These are phyloP conservation scores for Monosporascus sp. DNA, from an alignment of 2,329 filamentous ascomycete genomes.

Conservation along the genomic window DNA sequence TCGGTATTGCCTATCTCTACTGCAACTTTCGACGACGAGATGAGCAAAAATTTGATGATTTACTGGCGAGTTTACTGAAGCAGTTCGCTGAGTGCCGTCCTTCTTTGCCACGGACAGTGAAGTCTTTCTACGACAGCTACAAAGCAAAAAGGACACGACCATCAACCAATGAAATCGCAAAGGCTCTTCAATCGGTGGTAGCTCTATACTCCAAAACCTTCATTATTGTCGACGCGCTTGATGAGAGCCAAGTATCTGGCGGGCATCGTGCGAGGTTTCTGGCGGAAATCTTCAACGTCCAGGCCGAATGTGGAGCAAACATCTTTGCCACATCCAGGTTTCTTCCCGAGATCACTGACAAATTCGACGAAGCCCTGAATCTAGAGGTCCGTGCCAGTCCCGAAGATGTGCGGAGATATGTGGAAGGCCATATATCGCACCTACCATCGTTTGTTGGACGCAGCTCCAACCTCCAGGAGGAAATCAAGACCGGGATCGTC, in stretches of 20 bases:
- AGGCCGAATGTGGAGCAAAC: constrained; percentile 2
- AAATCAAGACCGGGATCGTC: constrained; percentile 14
- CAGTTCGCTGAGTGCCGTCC: constrained; percentile 26
- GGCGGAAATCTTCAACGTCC: constrained; percentile 7
- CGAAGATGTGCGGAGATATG: constrained; percentile 24
- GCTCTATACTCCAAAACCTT: constrained; percentile 16
- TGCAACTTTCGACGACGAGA: constrained; percentile 34
- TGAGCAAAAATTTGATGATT: constrained; percentile 30
- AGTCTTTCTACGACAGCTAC: constrained; percentile 20
- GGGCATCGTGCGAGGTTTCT: constrained; percentile 5
- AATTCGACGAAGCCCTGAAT: constrained; percentile 1
- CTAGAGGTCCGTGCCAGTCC: constrained; percentile 26
- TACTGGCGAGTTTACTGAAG: constrained; percentile 32
- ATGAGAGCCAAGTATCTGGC: constrained; percentile 8
- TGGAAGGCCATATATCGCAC: constrained; percentile 16
- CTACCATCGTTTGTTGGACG: constrained; percentile 10
- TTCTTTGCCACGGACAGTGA: constrained; percentile 20
- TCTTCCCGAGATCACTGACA: constrained; percentile 9
- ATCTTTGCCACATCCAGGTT: constrained; percentile 13
- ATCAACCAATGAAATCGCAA: constrained; percentile 13
- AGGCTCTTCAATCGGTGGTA: constrained; percentile 9
- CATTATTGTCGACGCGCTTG: constrained; percentile 14
- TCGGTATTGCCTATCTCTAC: constrained; percentile 40
- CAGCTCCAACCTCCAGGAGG: constrained; percentile 9
- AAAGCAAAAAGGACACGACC: constrained; percentile 15